phyloP scores from a whole-genome alignment of 176 grass and related monocot genomes.

The Lolium multiflorum region DNA sequence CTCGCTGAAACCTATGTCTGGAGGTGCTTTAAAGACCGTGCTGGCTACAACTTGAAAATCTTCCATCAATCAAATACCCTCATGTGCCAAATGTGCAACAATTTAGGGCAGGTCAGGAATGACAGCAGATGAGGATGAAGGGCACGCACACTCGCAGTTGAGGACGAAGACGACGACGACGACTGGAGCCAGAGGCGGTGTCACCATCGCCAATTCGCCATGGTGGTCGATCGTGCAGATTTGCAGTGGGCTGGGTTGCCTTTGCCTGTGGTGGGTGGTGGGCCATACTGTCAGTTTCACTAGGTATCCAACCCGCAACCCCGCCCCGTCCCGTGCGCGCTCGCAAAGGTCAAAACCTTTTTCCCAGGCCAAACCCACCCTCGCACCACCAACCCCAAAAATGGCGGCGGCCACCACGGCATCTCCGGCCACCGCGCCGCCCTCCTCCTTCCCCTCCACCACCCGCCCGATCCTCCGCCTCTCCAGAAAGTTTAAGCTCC shows the following conservation, averaged over 20 bases:
- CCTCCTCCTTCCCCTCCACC: background rate
- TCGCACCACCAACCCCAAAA: too few species aligned
- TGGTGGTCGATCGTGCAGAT: too few species aligned
- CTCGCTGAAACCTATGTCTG: too few species aligned
- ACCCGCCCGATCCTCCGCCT: background rate
- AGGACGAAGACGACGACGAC: background rate
- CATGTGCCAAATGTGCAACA: too few species aligned
- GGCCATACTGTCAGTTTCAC: background rate
- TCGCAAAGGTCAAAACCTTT: background rate
- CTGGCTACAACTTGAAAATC: too few species aligned
- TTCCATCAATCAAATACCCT: too few species aligned
- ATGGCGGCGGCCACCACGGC: too few species aligned
- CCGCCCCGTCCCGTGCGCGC: background rate
- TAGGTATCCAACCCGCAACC: background rate
- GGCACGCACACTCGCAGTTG: slow-evolving; percentile 67
- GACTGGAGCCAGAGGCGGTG: too few species aligned
- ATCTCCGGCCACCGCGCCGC: background rate
- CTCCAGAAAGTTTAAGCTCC: background rate
- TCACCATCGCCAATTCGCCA: too few species aligned
- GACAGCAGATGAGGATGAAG: background rate
- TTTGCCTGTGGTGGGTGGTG: background rate
- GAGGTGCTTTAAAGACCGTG: too few species aligned
- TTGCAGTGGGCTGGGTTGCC: background rate
- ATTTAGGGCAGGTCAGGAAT: background rate
- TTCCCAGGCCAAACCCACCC: background rate